These are phyloP conservation scores for Vigna unguiculata DNA, from an alignment of 306 rosid species.

Conservation along the genomic window DNA sequence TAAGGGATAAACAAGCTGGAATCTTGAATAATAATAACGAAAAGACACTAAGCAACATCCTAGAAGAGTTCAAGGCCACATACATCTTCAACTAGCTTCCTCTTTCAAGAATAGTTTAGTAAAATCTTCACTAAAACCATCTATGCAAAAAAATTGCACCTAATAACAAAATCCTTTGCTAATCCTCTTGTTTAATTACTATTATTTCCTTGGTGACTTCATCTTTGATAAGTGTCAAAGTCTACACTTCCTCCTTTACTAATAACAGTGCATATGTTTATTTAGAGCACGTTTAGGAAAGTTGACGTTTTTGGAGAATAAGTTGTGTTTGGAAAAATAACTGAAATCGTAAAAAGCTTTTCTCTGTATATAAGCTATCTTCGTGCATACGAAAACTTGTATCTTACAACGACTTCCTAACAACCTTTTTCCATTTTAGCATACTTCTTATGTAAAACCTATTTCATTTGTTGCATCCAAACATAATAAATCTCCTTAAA, in stretches of 20 bases:
- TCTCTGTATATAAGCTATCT: too few relatives aligned
- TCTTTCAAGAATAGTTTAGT: constrained; percentile 3
- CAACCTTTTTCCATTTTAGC: too few relatives aligned
- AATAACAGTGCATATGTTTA: background rate
- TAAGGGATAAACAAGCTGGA: background rate
- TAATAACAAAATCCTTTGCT: background rate
- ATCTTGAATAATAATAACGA: background rate
- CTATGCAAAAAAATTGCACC: background rate
- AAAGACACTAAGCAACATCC: background rate
- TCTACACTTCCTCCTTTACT: background rate
- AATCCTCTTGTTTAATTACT: background rate
- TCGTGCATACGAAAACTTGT: too few relatives aligned
- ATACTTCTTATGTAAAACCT: too few relatives aligned
- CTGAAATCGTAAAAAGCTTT: too few relatives aligned
- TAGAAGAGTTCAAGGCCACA: background rate
- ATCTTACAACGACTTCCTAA: too few relatives aligned
- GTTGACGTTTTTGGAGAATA: too few relatives aligned
- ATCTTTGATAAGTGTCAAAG: constrained; percentile 2
- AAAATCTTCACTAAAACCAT: constrained; percentile 9
- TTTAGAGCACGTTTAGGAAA: background rate
- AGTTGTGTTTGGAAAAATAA: too few relatives aligned
- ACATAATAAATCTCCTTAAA: too few relatives aligned
- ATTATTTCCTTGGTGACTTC: background rate
- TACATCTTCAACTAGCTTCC: background rate
- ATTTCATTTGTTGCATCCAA: too few relatives aligned